phyloP scores from a whole-genome alignment of 176 grass and related monocot genomes.

The Miscanthus lutarioriparius region DNA sequence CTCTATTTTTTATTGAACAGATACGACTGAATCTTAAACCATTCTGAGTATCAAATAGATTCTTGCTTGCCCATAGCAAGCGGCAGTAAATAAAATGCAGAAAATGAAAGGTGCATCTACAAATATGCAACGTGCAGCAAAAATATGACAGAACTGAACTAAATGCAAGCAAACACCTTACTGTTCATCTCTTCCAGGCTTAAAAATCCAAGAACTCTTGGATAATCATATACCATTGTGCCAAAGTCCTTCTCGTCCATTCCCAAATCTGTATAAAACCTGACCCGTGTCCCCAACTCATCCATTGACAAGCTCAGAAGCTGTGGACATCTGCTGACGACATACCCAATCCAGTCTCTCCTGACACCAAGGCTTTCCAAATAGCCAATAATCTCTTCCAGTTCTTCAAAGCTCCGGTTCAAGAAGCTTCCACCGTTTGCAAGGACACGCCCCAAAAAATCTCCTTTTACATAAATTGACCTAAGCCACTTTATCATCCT shows the following conservation, averaged over 20 bases:
- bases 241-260: slow-evolving; percentile 87
- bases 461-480: slow-evolving; percentile 75
- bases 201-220: slow-evolving; percentile 73
- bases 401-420: slow-evolving; percentile 52
- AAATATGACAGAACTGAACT: slow-evolving; percentile 32
- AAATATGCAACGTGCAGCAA: neutral
- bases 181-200: slow-evolving; percentile 92
- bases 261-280: slow-evolving; percentile 83
- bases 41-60: neutral
- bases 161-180: slow-evolving; percentile 77
- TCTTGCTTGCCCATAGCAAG: neutral
- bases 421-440: slow-evolving; percentile 55
- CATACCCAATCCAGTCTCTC: slow-evolving; percentile 83
- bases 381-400: slow-evolving; percentile 63
- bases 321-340: slow-evolving; percentile 72
- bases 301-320: slow-evolving; percentile 59
- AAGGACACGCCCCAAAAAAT: slow-evolving; percentile 72
- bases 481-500: slow-evolving; percentile 72
- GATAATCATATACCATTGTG: slow-evolving; percentile 95
- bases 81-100: neutral
- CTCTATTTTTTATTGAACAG: neutral
- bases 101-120: neutral
- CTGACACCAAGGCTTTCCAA: slow-evolving; percentile 71
- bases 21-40: neutral
- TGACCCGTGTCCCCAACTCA: slow-evolving; percentile 61